Evolutionary conservation across 169 alveolate genomes (phyloP).

Genomic region (Cystoisospora suis): DNA sequence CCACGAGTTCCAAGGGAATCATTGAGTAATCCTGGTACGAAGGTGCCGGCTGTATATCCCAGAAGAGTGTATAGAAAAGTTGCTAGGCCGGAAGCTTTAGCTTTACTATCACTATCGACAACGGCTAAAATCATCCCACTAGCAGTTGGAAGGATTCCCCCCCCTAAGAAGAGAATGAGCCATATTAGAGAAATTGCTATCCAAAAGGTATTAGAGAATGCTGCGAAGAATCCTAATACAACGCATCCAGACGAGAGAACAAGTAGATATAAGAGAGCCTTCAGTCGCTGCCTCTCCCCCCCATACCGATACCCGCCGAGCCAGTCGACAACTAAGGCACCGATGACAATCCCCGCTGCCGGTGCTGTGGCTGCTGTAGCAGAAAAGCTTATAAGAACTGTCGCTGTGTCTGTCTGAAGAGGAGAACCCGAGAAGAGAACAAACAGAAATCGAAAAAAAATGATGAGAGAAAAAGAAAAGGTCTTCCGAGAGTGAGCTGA

Average conservation of each 20-base stretch:
- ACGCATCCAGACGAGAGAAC: not conserved
- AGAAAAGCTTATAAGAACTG: not conserved
- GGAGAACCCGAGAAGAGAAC: not conserved
- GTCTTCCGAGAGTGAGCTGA: no score
- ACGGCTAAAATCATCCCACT: constrained; percentile 29
- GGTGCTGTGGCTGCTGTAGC: constrained; percentile 23
- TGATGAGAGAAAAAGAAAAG: no score
- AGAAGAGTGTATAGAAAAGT: constrained; percentile 47
- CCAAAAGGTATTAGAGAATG: not conserved
- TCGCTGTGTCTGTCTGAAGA: constrained; percentile 5
- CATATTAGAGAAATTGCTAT: not conserved
- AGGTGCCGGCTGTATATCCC: constrained; percentile 48
- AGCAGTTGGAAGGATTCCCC: constrained; percentile 45
- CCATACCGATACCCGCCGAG: not conserved
- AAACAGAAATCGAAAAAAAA: no score
- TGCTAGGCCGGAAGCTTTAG: constrained; percentile 40
- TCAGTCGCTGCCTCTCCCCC: not conserved
- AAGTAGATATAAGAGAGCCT: not conserved
- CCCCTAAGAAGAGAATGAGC: constrained; percentile 41
- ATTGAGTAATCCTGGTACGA: constrained; percentile 27
- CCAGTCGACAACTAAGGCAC: not conserved
- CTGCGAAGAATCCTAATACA: not conserved
- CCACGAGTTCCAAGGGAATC: constrained; percentile 17
- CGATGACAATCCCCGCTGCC: constrained; percentile 2
- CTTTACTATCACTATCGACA: not conserved